These are phyloP conservation scores for Candida ortonii DNA, from an alignment of 805 yeast species.

Conservation along the genomic window DNA sequence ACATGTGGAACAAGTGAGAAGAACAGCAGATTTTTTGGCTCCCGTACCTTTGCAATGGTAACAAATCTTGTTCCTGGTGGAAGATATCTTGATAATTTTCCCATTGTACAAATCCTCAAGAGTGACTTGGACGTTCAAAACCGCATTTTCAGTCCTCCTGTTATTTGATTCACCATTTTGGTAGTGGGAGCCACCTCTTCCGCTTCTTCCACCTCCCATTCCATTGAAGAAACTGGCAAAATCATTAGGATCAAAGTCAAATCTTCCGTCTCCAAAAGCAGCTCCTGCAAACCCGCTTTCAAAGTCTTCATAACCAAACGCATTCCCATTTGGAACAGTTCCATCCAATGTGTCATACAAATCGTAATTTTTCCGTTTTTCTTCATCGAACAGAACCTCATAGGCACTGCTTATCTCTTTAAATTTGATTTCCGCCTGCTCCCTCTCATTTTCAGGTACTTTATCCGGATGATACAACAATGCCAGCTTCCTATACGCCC, in stretches of 20 bases:
- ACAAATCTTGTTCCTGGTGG: slow-evolving; percentile 73
- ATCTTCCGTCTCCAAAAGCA: slow-evolving; percentile 37
- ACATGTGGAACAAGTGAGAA: slow-evolving; percentile 61
- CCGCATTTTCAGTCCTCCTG: slow-evolving; percentile 60
- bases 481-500: slow-evolving; percentile 84
- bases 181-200: slow-evolving; percentile 19
- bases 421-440: slow-evolving; percentile 70
- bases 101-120: slow-evolving; percentile 79
- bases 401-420: slow-evolving; percentile 86
- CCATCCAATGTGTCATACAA: slow-evolving; percentile 46
- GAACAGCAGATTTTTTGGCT: slow-evolving; percentile 55
- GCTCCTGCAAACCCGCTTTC: slow-evolving; percentile 46
- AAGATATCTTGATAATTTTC: slow-evolving; percentile 68
- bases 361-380: slow-evolving; percentile 57
- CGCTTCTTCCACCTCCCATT: slow-evolving; percentile 21
- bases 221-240: slow-evolving; percentile 68
- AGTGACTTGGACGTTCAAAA: slow-evolving; percentile 59
- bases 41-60: slow-evolving; percentile 74
- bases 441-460: slow-evolving; percentile 58
- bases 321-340: slow-evolving; percentile 27
- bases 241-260: slow-evolving; percentile 64
- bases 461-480: slow-evolving; percentile 88
- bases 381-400: slow-evolving; percentile 73
- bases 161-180: slow-evolving; percentile 19
- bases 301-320: slow-evolving; percentile 32